These are phyloP conservation scores for Papiliotrema fonsecae DNA, from an alignment of 1,284 basidiomycete species.

Conservation along the genomic window DNA sequence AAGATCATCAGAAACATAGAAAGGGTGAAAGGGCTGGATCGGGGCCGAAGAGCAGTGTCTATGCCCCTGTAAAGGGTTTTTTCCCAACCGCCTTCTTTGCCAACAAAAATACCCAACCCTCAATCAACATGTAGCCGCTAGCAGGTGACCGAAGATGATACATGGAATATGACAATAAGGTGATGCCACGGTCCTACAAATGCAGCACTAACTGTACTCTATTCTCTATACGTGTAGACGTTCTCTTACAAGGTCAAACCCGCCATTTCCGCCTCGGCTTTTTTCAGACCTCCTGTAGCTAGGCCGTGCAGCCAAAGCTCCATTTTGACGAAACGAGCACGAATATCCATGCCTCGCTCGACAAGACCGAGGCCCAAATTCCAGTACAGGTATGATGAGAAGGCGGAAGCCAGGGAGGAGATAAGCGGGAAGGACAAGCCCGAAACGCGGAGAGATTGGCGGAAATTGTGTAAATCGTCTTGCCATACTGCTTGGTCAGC, in stretches of 20 bases:
- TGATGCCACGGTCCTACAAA: too few species aligned
- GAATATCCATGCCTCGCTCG: conserved; percentile 58
- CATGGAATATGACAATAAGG: too few species aligned
- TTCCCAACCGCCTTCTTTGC: too few species aligned
- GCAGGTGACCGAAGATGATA: too few species aligned
- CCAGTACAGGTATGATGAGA: conserved; percentile 31
- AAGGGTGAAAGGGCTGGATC: too few species aligned
- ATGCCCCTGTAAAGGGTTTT: neutral
- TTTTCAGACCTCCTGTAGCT: conserved; percentile 29
- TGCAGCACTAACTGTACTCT: too few species aligned
- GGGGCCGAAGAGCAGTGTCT: neutral
- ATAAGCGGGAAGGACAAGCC: conserved; percentile 25
- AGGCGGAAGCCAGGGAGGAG: conserved; percentile 9
- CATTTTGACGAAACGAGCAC: conserved; percentile 59
- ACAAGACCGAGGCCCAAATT: conserved; percentile 29
- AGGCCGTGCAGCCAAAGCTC: conserved; percentile 58
- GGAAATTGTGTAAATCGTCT: conserved; percentile 55
- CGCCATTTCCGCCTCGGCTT: conserved; percentile 34
- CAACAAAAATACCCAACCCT: too few species aligned
- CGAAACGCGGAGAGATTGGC: conserved; percentile 3
- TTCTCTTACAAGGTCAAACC: too few species aligned
- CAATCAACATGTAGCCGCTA: too few species aligned
- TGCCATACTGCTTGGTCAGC: conserved; percentile 58
- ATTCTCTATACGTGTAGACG: too few species aligned
- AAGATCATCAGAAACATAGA: too few species aligned